Evolutionary conservation across 345 rosid genomes (phyloP), one percentile per base, ranked within the genome.

Genomic region (Capsella bursapastoris): DNA sequence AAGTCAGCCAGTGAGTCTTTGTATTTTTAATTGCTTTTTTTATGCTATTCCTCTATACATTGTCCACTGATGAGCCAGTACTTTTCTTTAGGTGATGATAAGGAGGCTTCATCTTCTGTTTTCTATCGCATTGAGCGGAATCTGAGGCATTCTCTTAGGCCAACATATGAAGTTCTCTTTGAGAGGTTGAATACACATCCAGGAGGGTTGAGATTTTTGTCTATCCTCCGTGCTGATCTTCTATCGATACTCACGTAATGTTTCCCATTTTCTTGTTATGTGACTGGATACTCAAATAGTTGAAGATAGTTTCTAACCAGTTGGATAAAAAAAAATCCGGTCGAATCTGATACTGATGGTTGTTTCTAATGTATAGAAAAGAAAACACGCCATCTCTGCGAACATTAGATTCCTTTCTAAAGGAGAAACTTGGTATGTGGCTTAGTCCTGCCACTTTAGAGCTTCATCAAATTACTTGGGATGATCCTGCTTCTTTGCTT

Each of bases 381-480:
- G 94, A 86, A 63, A 95, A 88, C 74, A 49, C 66, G 58, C 76
- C 86, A 10, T 88, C 96, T 45, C 15, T 95, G 63, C 83, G 97
- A 77, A 86, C 90, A 38, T 67, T 95, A 51, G 97, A 90, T 86
- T 83, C 92, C 22, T 80, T 79, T 82, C 64, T 92, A 52, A 92
- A 90, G 86, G 98, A 92, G 78, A 89, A 89, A 74, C 97, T 95
- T 28, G 76, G 82, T 78, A 86, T 92, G 44, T 95, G 97, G 97
- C 99, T 95, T 65, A 87, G 90, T 78, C 97, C 97, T 79, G 96
- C 97, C 44, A 80, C 90, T 38, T 82, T 90, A 76, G 92, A 89
- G 92, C 97, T 95, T 80, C 94, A 84, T 74, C 97, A 90, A 44
- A 87, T 92, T 65, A 92, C 99, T 12, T 95, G 96, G 97, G 83